phyloP scores from a whole-genome alignment of 2,329 filamentous ascomycete genomes.

The Cytospora piceicola region DNA sequence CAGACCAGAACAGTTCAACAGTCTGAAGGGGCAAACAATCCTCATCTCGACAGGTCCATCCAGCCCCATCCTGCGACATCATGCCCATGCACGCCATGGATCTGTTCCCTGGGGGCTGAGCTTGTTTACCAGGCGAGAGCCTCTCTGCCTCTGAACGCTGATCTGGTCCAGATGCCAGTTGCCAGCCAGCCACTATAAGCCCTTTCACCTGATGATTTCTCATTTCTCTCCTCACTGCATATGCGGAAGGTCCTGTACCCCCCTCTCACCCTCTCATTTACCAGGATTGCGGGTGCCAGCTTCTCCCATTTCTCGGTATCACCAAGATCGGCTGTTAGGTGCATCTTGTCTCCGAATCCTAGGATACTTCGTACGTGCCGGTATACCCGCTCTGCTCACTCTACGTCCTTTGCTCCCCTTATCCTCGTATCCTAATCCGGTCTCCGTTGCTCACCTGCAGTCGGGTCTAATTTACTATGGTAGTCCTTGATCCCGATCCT shows the following conservation, averaged over 20 bases:
- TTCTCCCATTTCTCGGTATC: not conserved
- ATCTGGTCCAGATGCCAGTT: not conserved
- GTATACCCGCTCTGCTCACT: not conserved
- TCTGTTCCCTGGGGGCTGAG: not conserved
- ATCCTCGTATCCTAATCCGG: not conserved
- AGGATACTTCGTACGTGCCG: not conserved
- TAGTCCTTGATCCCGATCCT: conserved; percentile 14
- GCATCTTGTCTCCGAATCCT: not conserved
- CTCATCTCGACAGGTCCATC: not conserved
- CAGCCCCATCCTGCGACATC: not conserved
- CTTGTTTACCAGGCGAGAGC: not conserved
- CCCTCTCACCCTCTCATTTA: not conserved
- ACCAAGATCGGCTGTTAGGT: not conserved
- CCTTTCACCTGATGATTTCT: not conserved
- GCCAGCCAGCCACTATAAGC: not conserved
- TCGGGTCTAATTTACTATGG: not conserved
- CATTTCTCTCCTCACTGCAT: not conserved
- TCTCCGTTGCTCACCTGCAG: not conserved
- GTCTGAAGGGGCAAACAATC: not conserved
- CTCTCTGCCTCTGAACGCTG: not conserved
- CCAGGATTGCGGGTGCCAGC: not conserved
- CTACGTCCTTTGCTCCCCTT: not conserved
- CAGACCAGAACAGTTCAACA: no score
- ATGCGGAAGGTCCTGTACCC: not conserved
- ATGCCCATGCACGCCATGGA: not conserved